Conservation (phyloP, 176 grass and related monocot genomes). For the Lolium multiflorum region DNA sequence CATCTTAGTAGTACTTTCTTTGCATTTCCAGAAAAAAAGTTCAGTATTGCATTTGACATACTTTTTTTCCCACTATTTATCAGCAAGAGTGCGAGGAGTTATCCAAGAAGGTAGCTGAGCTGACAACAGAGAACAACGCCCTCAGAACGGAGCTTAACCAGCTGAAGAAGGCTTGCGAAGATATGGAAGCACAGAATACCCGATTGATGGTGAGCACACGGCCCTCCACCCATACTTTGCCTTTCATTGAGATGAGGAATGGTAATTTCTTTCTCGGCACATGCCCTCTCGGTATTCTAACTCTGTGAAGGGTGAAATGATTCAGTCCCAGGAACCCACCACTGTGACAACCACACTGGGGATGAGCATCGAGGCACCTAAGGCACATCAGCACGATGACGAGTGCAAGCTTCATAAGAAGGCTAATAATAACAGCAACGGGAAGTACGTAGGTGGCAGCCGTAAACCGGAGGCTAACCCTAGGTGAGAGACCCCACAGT, state of each 20-base stretch:
- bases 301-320: slow-evolving; percentile 43
- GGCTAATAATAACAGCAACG: slow-evolving; percentile 58
- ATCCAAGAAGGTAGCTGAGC: slow-evolving; percentile 62
- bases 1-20: neutral
- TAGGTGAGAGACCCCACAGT: slow-evolving; percentile 49
- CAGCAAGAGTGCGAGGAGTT: slow-evolving; percentile 89
- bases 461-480: slow-evolving; percentile 60
- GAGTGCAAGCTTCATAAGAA: slow-evolving; percentile 54
- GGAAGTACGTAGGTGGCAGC: slow-evolving; percentile 46
- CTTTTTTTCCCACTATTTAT: neutral
- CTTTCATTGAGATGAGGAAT: slow-evolving; percentile 6
- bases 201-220: slow-evolving; percentile 58
- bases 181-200: slow-evolving; percentile 71
- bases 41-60: neutral
- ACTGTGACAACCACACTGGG: slow-evolving; percentile 50
- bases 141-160: slow-evolving; percentile 67
- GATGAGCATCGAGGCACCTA: slow-evolving; percentile 57
- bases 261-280: neutral
- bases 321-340: slow-evolving; percentile 41
- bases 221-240: slow-evolving; percentile 1
- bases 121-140: slow-evolving; percentile 62
- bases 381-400: slow-evolving; percentile 34
- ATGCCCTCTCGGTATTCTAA: neutral
- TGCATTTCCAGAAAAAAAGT: neutral
- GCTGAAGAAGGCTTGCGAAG: slow-evolving; percentile 69